Base-by-base conservation (phyloP, 106 monocot genomes). In the Platanthera zijinensis region DNA sequence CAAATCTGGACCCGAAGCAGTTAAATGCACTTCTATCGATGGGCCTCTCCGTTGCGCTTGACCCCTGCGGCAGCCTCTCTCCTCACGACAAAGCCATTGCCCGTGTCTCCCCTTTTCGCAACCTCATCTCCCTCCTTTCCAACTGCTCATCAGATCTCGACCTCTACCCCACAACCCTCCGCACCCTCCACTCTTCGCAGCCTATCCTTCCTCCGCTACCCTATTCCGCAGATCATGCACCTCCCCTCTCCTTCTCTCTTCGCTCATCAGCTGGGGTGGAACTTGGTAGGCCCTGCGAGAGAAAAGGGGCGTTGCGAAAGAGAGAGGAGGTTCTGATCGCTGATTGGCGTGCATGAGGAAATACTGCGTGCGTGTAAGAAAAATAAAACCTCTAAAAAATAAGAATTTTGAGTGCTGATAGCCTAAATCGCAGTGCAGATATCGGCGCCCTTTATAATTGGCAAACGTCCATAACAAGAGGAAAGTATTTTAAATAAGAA, bases 1-100 rank as follows among this genome's bases (percentile, higher is more conserved):
- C n/a, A n/a, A n/a, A n/a, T n/a, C 88, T 92, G 6, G 88, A 88
- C 86, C 92, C 92, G 3, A 85, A 86, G 50, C 92, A 92, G 75
- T 85, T 89, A 10, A 76, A 32, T 1, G 80, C 80, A 17, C 80
- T 80, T 30, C 80, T 66, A 52, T 80, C 80, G 52, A 80, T 80
- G 51, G 80, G 80, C 70, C 77, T 89, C 19, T 77, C 89, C 59
- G 73, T 82, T 3, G 52, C 67, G 30, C 61, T 12, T 4, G 89
- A 92, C 78, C 89, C 89, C 56, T 92, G 92, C 80, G 13, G 82
- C 52, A 68, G 78, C 67, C 85, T 87, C 17, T 67, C 82, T 9
- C 81, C 84, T 9, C 78, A 53, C 76, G 57, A 79, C 84, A 86
- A 84, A 83, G 79, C 74, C 83, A 85, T 88, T 69, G 48, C 75